Conservation (phyloP, 2,329 filamentous ascomycete species). For the Aspergillus novoparasiticus region DNA sequence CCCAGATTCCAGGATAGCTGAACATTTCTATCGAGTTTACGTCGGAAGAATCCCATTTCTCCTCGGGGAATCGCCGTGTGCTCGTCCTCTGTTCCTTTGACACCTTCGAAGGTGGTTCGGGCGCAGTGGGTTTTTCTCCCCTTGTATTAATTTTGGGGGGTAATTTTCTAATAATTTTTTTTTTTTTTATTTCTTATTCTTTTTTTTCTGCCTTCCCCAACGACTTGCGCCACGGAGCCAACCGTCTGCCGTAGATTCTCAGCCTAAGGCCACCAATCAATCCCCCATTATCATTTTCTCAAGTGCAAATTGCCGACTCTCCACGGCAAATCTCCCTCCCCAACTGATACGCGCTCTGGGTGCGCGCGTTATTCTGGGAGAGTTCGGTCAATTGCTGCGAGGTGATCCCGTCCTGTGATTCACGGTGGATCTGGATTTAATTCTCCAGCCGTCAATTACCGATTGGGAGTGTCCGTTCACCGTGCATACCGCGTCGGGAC, state of each 20-base stretch:
- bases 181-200: slow-evolving; percentile 9
- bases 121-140: slow-evolving; percentile 1
- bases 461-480: background rate
- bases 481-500: slow-evolving; percentile 8
- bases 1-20: slow-evolving; percentile 1
- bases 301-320: background rate
- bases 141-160: background rate
- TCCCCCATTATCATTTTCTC: background rate
- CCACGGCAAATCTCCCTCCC: background rate
- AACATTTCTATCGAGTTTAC: background rate
- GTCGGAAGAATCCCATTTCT: background rate
- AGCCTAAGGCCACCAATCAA: slow-evolving; percentile 1
- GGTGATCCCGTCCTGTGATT: background rate
- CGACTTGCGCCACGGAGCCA: background rate
- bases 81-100: background rate
- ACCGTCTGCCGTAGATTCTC: background rate
- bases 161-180: background rate
- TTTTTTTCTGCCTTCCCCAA: background rate
- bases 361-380: background rate
- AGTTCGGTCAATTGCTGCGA: background rate
- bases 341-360: background rate
- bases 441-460: background rate
- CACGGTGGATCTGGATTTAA: background rate
- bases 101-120: background rate
- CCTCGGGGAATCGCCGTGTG: background rate